Conservation (phyloP, 2,329 filamentous ascomycete genomes). For the Aspergillus spinulosporus region DNA sequence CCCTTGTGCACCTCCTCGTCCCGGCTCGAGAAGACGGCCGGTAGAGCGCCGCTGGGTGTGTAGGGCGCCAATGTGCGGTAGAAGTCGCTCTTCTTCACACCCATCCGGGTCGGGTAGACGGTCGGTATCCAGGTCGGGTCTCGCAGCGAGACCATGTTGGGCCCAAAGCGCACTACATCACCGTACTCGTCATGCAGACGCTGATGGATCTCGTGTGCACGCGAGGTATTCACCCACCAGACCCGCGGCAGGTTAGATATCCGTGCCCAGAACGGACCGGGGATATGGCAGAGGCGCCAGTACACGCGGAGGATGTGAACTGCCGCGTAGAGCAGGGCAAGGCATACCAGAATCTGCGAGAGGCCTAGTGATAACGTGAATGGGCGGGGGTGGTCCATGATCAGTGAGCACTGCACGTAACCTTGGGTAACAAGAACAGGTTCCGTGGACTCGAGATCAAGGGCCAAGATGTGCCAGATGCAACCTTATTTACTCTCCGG, state of each 20-base stretch:
- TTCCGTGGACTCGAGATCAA: no score
- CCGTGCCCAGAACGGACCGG: constrained; percentile 29
- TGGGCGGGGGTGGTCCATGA: background rate
- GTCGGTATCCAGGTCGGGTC: constrained; percentile 25
- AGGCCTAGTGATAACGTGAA: background rate
- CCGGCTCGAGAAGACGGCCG: constrained; percentile 30
- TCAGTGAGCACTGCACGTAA: no score
- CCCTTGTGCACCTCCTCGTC: constrained; percentile 31
- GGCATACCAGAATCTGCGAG: background rate
- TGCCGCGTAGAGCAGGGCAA: background rate
- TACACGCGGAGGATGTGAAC: background rate
- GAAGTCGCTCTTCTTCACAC: constrained; percentile 27
- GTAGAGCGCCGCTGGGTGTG: constrained; percentile 17
- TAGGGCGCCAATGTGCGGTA: constrained; percentile 23
- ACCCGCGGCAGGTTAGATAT: constrained; percentile 31
- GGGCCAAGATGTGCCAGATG: no score
- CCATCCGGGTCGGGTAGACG: constrained; percentile 23
- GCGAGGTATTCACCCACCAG: constrained; percentile 24
- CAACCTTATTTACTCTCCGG: no score
- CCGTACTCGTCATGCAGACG: constrained; percentile 30
- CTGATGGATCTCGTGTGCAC: constrained; percentile 24
- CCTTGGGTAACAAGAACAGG: no score
- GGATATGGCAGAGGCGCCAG: constrained; percentile 48
- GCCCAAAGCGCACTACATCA: constrained; percentile 30
- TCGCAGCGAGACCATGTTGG: constrained; percentile 31